Evolutionary conservation across 345 rosid genomes (phyloP), one percentile per base, ranked within the genome.

Genomic region (Brassica rapa): DNA sequence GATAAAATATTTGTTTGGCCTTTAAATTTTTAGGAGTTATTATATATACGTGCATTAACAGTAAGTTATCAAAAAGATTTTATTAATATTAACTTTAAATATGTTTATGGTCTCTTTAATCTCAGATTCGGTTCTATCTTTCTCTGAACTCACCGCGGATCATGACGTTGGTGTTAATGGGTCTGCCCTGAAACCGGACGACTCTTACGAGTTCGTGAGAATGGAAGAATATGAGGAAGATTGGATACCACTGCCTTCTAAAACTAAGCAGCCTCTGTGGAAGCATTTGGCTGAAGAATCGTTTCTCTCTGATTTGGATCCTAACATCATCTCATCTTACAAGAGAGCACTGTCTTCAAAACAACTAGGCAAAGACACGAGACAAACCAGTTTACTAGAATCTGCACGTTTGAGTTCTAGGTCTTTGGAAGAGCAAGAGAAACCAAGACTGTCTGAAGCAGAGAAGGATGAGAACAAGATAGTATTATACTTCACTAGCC

Each of bases 401-500:
- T 12, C 16, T 60, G 32, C 72, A 25, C 65, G 68, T 19, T 83
- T 83, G 10, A 80, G 63, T 61, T 70, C 80, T 73, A 43, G 79
- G 9, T n/a, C 62, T n/a, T 61, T 32, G 32, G 75, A 53, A 35
- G 71, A 77, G 0, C 70, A 27, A 64, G 49, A 43, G 61, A 79
- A 68, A 16, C 35, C 79, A 41, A 53, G 70, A 49, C 66, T 68
- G 12, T 72, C 77, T 15, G 80, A 65, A 25, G 68, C 56, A 79
- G 87, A 85, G 27, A 66, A 39, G 5, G 46, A 21, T 68, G 59
- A 59, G 62, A 66, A 81, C 56, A 83, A 73, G 73, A 74, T 92
- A 27, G 83, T 90, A 16, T 15, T 94, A 10, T 92, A 90, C 73
- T 89, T 87, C 64, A 92, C 98, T 3, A 94, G 94, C 65, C 81